Evolutionary conservation across 352 stramenopile species (phyloP).

Genomic region (Phytophthora uliginosa): DNA sequence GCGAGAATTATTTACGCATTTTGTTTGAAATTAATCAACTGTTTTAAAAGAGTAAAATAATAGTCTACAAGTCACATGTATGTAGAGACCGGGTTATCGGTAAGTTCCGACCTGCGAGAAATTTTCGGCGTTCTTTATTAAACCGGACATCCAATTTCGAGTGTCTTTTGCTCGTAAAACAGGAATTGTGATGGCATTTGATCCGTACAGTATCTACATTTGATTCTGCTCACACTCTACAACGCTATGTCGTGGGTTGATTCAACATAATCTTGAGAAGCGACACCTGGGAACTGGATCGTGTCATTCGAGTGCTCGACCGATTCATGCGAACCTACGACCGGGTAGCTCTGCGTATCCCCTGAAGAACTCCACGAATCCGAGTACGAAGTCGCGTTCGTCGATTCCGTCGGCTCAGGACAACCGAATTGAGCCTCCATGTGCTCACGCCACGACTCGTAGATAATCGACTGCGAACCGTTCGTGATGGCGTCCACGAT

Average conservation of each 20-base stretch:
- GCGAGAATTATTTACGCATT: too few species aligned
- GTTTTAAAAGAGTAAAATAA: too few species aligned
- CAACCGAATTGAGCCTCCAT: constrained; percentile 57
- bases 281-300: constrained; percentile 18
- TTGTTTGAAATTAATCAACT: too few species aligned
- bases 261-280: neutral
- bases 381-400: constrained; percentile 10
- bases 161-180: too few species aligned
- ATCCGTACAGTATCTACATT: neutral
- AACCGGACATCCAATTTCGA: too few species aligned
- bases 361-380: neutral
- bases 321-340: neutral
- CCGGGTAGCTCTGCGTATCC: neutral
- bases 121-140: too few species aligned
- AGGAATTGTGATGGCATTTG: too few species aligned
- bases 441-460: constrained; percentile 44
- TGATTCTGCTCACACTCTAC: neutral
- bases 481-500: constrained; percentile 56
- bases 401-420: constrained; percentile 35
- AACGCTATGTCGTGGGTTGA: neutral
- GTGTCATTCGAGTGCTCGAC: constrained; percentile 31
- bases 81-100: too few species aligned
- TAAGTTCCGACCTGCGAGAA: too few species aligned
- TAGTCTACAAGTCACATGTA: too few species aligned
- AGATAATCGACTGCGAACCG: constrained; percentile 42